phyloP scores from a whole-genome alignment of 345 rosid species.

The Triadica sebifera region DNA sequence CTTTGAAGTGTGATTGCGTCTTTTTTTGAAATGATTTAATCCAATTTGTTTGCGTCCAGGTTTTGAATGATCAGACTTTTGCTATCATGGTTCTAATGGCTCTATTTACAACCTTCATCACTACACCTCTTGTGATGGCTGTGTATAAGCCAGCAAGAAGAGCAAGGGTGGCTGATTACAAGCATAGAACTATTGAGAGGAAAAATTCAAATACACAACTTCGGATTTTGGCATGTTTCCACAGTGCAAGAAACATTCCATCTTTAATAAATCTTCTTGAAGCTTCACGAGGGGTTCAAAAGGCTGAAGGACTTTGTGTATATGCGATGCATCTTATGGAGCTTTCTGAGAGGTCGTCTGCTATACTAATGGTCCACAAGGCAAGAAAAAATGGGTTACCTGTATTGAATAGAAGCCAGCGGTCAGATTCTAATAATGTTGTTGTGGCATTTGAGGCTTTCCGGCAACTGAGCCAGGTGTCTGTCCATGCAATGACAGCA shows the following conservation, averaged over 20 bases:
- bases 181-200: slow-evolving; percentile 48
- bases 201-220: slow-evolving; percentile 44
- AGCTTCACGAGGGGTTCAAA: slow-evolving; percentile 57
- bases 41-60: slow-evolving; percentile 9
- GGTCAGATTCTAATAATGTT: slow-evolving; percentile 34
- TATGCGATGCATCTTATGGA: slow-evolving; percentile 57
- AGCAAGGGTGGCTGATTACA: slow-evolving; percentile 38
- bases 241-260: slow-evolving; percentile 51
- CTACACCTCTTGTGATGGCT: slow-evolving; percentile 63
- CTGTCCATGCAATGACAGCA: slow-evolving; percentile 59
- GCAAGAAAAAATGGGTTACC: slow-evolving; percentile 69
- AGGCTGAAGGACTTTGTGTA: slow-evolving; percentile 50
- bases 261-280: slow-evolving; percentile 63
- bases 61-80: slow-evolving; percentile 31
- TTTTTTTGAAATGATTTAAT: background rate
- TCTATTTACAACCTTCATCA: slow-evolving; percentile 63
- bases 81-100: slow-evolving; percentile 40
- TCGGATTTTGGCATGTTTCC: slow-evolving; percentile 60
- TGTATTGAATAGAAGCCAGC: slow-evolving; percentile 45
- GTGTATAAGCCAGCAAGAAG: slow-evolving; percentile 64
- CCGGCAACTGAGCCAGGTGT: slow-evolving; percentile 48
- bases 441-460: slow-evolving; percentile 69
- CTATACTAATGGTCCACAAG: slow-evolving; percentile 60
- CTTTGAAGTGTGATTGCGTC: background rate
- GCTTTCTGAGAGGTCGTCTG: slow-evolving; percentile 67